A percentile compares a stretch with the other conserved stretches of the same genome.
phyloP scores from a whole-genome alignment of 2,329 filamentous ascomycete species.

The Fulvia fulva region DNA sequence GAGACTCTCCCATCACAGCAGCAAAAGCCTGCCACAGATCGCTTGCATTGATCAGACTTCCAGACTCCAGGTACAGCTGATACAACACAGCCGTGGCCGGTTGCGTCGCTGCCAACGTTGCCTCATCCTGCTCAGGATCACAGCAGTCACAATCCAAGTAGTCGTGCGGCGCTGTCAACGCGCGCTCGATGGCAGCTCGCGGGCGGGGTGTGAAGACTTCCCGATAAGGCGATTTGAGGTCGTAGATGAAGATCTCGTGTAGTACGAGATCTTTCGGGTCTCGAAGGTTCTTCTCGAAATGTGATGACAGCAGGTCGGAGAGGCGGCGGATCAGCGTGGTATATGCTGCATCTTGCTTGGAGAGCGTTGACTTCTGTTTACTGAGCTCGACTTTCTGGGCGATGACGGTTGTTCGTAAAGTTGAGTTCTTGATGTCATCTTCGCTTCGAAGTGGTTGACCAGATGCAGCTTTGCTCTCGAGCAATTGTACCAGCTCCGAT shows the following conservation, averaged over 20 bases:
- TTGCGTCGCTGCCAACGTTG: constrained; percentile 55
- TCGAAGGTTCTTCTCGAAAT: constrained; percentile 46
- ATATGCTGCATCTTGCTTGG: constrained; percentile 66
- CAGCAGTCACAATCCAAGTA: constrained; percentile 74
- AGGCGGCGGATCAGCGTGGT: constrained; percentile 61
- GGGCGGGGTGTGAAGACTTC: constrained; percentile 74
- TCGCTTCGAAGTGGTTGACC: constrained; percentile 60
- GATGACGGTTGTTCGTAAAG: constrained; percentile 71
- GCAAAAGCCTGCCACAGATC: constrained; percentile 77
- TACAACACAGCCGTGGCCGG: constrained; percentile 72
- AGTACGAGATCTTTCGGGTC: constrained; percentile 54
- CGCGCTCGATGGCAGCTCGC: constrained; percentile 66
- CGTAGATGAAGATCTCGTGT: constrained; percentile 72
- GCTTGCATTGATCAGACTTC: constrained; percentile 70
- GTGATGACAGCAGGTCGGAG: constrained; percentile 47
- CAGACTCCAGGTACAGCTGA: constrained; percentile 73
- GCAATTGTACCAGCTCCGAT: constrained; percentile 22
- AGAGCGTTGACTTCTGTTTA: constrained; percentile 67
- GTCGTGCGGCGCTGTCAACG: constrained; percentile 68
- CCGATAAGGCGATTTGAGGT: constrained; percentile 63
- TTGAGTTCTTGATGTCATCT: constrained; percentile 66
- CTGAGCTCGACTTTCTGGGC: constrained; percentile 78
- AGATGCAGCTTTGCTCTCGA: constrained; percentile 14
- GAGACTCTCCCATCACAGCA: constrained; percentile 52
- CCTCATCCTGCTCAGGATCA: constrained; percentile 36